Evolutionary conservation across 441 rosid genomes (phyloP), one percentile per base, ranked within the genome.

Genomic region (Capsella rubella): DNA sequence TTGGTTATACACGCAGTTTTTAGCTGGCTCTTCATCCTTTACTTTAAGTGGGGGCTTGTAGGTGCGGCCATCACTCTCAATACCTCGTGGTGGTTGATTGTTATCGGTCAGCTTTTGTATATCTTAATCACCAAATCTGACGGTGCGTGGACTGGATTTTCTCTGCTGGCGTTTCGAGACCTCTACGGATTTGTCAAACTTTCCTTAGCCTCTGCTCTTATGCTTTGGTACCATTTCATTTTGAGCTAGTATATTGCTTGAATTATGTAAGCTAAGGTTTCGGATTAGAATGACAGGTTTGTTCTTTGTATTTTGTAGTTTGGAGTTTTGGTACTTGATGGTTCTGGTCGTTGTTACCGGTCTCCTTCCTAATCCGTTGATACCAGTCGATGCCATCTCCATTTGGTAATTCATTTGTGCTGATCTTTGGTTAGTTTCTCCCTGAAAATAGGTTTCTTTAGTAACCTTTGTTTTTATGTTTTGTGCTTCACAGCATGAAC

Each of bases 291-390:
- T 42, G 40, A 51, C 32, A 40, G 2, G 60, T 57, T 67, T 46
- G 28, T 54, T 52, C 2, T 18, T 34, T 18, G 43, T 27, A 67
- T 56, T 49, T 13, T 85, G 77, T 83, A 93, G 97, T 86, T 84
- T 93, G 89, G 97, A 90, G 81, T 85, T 91, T 70, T 91, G 97
- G 97, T 93, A 88, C 85, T 67, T 90, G 79, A 91, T 85, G 97
- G 29, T 90, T 55, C 76, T 91, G 66, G 63, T 90, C 15, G 90
- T 90, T 65, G 79, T 93, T 29, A 81, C 90, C 0, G 97, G 95
- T 76, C 95, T 83, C 32, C 80, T 93, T 75, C 78, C 89, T 4
- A 78, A 91, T 59, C 95, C 96, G 46, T 71, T 91, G 60, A 81
- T 90, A 54, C 86, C 97, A 10, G 96, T 93, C 31, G 97, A 91